Conservation (phyloP, 352 stramenopile genomes). For the Phytopythium helicoides region DNA sequence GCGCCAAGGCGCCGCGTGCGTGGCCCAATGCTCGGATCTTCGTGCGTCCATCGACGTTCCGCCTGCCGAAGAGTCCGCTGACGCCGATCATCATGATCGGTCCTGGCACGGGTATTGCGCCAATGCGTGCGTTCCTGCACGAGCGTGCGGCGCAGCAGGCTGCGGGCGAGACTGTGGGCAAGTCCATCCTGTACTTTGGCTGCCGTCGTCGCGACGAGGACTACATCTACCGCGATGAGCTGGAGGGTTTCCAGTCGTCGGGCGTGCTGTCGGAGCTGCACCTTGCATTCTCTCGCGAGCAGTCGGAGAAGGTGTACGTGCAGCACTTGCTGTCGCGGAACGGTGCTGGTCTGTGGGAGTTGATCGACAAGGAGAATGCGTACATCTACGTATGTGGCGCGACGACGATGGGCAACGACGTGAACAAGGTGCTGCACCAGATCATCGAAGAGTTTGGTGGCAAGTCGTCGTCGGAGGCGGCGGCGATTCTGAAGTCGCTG, state of each 20-base stretch:
- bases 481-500: slow-evolving; percentile 87
- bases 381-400: too few relatives aligned
- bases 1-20: slow-evolving; percentile 54
- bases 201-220: slow-evolving; percentile 83
- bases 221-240: slow-evolving; percentile 91
- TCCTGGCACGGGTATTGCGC: too few relatives aligned
- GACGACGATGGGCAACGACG: slow-evolving; percentile 96
- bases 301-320: too few relatives aligned
- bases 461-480: slow-evolving; percentile 52
- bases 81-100: too few relatives aligned
- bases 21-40: slow-evolving; percentile 89
- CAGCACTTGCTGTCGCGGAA: too few relatives aligned
- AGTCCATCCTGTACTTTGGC: slow-evolving; percentile 95
- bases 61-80: too few relatives aligned
- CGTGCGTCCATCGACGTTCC: slow-evolving; percentile 93
- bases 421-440: slow-evolving; percentile 90
- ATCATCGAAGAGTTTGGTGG: slow-evolving; percentile 75
- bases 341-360: too few relatives aligned
- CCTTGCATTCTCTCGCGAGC: slow-evolving; percentile 95
- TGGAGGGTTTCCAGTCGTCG: slow-evolving; percentile 80
- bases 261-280: slow-evolving; percentile 91
- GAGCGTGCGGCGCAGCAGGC: too few relatives aligned
- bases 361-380: too few relatives aligned
- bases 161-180: too few relatives aligned
- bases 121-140: too few relatives aligned